Percentiles rank a stretch among this genome's conserved stretches.
These are phyloP conservation scores for Ogataea wickerhamii DNA, from an alignment of 805 yeast genomes.

Conservation along the genomic window DNA sequence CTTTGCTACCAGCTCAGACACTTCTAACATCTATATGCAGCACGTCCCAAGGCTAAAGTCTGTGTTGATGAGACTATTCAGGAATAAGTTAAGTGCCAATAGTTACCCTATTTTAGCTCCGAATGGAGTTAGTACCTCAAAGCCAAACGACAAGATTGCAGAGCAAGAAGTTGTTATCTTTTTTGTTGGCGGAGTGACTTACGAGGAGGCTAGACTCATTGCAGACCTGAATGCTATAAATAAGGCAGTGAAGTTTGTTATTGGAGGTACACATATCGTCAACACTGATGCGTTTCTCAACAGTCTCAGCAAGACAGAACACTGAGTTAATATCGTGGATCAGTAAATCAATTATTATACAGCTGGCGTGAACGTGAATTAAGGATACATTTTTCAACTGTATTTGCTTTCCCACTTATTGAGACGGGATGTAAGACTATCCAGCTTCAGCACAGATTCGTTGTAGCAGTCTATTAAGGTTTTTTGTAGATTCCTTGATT, in stretches of 20 bases:
- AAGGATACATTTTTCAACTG: too few relatives aligned
- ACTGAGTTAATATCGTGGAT: too few relatives aligned
- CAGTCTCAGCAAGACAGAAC: constrained; percentile 22
- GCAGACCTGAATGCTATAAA: constrained; percentile 61
- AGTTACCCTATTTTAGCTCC: constrained; percentile 18
- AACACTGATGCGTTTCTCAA: constrained; percentile 42
- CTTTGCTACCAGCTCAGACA: constrained; percentile 36
- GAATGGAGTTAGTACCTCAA: constrained; percentile 14
- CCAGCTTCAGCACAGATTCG: constrained; percentile 64
- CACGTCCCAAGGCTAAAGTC: constrained; percentile 71
- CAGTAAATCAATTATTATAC: too few relatives aligned
- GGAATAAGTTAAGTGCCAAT: constrained; percentile 36
- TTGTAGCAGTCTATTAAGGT: constrained; percentile 48
- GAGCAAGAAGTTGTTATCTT: constrained; percentile 69
- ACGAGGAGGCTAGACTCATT: constrained; percentile 84
- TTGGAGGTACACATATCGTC: constrained; percentile 76
- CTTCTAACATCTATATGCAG: constrained; percentile 84
- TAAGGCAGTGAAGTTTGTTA: constrained; percentile 57
- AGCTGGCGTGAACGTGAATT: too few relatives aligned
- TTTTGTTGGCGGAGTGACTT: constrained; percentile 85
- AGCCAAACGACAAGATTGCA: constrained; percentile 27
- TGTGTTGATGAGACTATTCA: constrained; percentile 39
- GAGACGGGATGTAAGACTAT: constrained; percentile 65
- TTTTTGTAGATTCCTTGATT: constrained; percentile 32
- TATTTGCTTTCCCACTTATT: constrained; percentile 77